These are phyloP conservation scores for Oryza meridionalis DNA, from an alignment of 176 grass and related monocot species.

Conservation along the genomic window DNA sequence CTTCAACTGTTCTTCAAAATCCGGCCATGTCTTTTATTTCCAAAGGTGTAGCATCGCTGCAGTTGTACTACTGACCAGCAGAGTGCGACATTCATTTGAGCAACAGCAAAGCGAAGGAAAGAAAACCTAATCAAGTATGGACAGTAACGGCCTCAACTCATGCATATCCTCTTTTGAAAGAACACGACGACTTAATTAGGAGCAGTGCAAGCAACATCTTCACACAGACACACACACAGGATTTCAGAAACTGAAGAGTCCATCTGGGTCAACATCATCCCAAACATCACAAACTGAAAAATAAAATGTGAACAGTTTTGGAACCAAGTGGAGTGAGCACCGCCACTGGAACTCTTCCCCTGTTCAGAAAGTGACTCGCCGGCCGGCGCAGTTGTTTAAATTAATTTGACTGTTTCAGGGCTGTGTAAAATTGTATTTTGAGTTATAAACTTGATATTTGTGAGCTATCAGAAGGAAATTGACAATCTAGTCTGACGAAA, in stretches of 20 bases:
- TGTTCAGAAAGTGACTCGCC: background rate
- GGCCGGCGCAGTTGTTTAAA: background rate
- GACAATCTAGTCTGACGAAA: background rate
- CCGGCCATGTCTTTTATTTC: background rate
- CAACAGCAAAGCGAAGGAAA: background rate
- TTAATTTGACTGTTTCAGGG: background rate
- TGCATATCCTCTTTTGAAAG: background rate
- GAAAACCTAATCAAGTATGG: background rate
- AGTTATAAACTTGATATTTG: background rate
- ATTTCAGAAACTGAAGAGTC: background rate
- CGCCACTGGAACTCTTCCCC: background rate
- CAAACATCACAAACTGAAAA: background rate
- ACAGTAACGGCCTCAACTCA: slow-evolving; percentile 3
- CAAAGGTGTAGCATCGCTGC: background rate
- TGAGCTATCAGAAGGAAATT: background rate
- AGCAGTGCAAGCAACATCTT: background rate
- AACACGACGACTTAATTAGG: background rate
- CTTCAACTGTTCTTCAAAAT: background rate
- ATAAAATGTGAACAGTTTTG: background rate
- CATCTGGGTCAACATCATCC: slow-evolving; percentile 11
- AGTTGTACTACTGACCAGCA: background rate
- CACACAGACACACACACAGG: background rate
- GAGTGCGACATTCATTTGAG: background rate
- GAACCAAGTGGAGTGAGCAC: background rate
- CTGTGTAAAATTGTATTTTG: background rate